These are phyloP conservation scores for Mycocentrospora acerina DNA, from an alignment of 2,329 filamentous ascomycete species.

Conservation along the genomic window DNA sequence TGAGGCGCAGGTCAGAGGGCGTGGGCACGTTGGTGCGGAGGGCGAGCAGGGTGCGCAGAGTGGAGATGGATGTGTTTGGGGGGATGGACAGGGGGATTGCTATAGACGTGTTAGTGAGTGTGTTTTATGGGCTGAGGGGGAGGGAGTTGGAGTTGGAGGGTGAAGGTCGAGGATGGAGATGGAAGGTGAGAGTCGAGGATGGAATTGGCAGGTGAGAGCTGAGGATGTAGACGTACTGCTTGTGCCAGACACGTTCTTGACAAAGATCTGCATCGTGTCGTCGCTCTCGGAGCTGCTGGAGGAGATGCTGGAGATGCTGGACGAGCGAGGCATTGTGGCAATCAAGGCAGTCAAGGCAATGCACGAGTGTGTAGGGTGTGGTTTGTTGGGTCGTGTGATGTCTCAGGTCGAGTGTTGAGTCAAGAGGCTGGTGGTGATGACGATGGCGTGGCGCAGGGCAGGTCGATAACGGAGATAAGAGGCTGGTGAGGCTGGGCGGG, in stretches of 20 bases:
- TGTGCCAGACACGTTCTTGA: constrained; percentile 59
- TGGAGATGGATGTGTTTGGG: constrained; percentile 55
- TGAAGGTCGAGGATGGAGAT: constrained; percentile 5
- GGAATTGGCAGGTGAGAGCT: too few relatives aligned
- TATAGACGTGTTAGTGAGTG: constrained; percentile 26
- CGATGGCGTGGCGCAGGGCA: constrained; percentile 2
- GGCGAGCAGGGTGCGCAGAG: constrained; percentile 58
- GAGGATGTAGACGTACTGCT: constrained; percentile 49
- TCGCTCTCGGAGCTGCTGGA: constrained; percentile 47
- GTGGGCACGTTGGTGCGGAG: constrained; percentile 56
- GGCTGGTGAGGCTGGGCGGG: constrained; percentile 6
- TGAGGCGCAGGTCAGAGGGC: constrained; percentile 54
- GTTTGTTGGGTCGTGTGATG: constrained; percentile 10
- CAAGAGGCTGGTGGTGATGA: constrained; percentile 7
- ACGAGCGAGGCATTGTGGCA: constrained; percentile 37
- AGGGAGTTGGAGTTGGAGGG: too few relatives aligned
- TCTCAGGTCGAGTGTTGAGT: too few relatives aligned
- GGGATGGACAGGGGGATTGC: constrained; percentile 60
- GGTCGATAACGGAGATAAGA: constrained; percentile 18
- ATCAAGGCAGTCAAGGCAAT: constrained; percentile 8
- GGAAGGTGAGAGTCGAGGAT: too few relatives aligned
- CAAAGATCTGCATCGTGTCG: constrained; percentile 62
- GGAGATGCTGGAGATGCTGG: constrained; percentile 47
- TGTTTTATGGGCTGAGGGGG: too few relatives aligned
- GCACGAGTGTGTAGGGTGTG: constrained; percentile 4